These are phyloP conservation scores for Aspergillus quadricinctus DNA, from an alignment of 2,329 filamentous ascomycete genomes.

Conservation along the genomic window DNA sequence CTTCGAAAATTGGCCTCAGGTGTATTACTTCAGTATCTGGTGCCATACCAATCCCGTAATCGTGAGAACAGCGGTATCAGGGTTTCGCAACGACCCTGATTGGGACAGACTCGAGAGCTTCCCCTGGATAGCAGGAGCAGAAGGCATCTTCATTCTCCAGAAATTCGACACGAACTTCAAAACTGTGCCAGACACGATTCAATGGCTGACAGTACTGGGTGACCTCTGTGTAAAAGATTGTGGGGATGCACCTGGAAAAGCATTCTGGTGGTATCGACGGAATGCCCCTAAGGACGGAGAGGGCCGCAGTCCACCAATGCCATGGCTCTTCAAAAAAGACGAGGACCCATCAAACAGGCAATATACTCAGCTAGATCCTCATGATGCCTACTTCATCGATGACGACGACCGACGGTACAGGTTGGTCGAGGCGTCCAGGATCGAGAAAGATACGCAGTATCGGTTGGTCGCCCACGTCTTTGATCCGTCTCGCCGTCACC, in stretches of 20 bases:
- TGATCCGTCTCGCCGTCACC: neutral
- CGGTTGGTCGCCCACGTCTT: neutral
- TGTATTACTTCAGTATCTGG: neutral
- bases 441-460: neutral
- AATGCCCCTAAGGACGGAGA: neutral
- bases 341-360: neutral
- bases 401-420: neutral
- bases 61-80: neutral
- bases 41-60: neutral
- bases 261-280: neutral
- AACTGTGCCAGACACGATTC: neutral
- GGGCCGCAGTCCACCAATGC: neutral
- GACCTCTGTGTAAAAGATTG: too few species aligned
- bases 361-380: neutral
- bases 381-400: neutral
- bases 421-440: neutral
- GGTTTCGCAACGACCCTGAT: too few species aligned
- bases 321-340: neutral
- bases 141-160: neutral
- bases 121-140: neutral
- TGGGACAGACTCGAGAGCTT: neutral
- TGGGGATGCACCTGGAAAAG: neutral
- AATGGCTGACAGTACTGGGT: neutral
- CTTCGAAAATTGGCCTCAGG: neutral
- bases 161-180: neutral